phyloP scores from a whole-genome alignment of 345 rosid species.

The Eucalyptus sideroxylon region DNA sequence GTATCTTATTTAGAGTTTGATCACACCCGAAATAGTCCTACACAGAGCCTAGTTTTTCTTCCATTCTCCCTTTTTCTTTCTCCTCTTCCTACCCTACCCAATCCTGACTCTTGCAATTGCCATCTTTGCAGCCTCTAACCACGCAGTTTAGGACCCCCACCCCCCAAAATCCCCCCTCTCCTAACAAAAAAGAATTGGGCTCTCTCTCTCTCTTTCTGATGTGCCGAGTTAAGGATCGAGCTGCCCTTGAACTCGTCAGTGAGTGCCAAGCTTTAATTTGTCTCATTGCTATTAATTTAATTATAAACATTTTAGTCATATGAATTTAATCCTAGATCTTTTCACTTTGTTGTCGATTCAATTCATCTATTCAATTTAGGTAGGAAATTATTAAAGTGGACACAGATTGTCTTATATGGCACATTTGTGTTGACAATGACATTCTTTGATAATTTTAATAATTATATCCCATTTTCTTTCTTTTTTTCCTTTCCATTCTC shows the following conservation, averaged over 20 bases:
- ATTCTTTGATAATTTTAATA: too few species aligned
- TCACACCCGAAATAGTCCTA: neutral
- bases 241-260: neutral
- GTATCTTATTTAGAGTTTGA: neutral
- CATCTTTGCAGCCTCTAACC: neutral
- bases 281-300: neutral
- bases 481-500: too few species aligned
- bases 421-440: too few species aligned
- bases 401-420: fast-evolving
- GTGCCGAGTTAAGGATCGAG: neutral
- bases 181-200: neutral
- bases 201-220: neutral
- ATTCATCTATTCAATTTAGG: too few species aligned
- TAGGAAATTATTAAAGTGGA: too few species aligned
- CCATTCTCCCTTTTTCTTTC: neutral
- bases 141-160: neutral
- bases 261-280: neutral
- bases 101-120: neutral
- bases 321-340: too few species aligned
- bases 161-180: too few species aligned
- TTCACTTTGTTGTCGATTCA: too few species aligned
- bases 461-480: fast-evolving
- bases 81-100: neutral
- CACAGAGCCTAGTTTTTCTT: neutral
- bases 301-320: too few species aligned